These are phyloP conservation scores for Penicillium glabrum DNA, from an alignment of 2,329 filamentous ascomycete genomes.

Conservation along the genomic window DNA sequence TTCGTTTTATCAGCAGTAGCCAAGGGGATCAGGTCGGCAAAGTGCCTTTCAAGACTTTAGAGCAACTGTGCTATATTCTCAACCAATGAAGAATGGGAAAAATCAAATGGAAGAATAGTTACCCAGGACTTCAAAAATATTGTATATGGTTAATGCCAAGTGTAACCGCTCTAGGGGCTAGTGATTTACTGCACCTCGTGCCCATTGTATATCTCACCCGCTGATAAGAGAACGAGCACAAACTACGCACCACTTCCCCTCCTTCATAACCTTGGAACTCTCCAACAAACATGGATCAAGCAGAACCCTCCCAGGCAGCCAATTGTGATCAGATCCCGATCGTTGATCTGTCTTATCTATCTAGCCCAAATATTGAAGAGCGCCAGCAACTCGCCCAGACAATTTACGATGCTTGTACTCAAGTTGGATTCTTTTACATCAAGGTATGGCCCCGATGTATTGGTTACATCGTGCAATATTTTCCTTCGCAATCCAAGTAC, in stretches of 20 bases:
- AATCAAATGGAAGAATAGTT: too few species aligned
- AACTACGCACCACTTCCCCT: not conserved
- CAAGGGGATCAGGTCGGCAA: too few species aligned
- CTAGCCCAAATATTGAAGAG: slow-evolving; percentile 34
- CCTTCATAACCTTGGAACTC: not conserved
- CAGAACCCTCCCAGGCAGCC: slow-evolving; percentile 5
- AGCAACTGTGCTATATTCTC: too few species aligned
- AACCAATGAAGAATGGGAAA: too few species aligned
- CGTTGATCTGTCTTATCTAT: slow-evolving; percentile 46
- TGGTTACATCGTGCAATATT: not conserved
- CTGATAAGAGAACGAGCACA: not conserved
- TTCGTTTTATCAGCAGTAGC: too few species aligned
- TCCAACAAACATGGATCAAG: not conserved
- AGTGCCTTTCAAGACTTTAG: too few species aligned
- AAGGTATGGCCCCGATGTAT: slow-evolving; percentile 16
- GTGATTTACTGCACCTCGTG: too few species aligned
- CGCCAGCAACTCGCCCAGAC: slow-evolving; percentile 41
- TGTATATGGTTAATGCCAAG: too few species aligned
- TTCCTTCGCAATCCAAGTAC: not conserved
- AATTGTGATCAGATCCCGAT: slow-evolving; percentile 39
- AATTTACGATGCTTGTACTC: slow-evolving; percentile 40
- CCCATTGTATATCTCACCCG: not conserved
- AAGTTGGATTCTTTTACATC: slow-evolving; percentile 49
- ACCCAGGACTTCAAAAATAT: too few species aligned
- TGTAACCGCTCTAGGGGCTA: too few species aligned